Conservation (phyloP, 2,329 filamentous ascomycete species). For the Aspergillus hiratsukae region DNA sequence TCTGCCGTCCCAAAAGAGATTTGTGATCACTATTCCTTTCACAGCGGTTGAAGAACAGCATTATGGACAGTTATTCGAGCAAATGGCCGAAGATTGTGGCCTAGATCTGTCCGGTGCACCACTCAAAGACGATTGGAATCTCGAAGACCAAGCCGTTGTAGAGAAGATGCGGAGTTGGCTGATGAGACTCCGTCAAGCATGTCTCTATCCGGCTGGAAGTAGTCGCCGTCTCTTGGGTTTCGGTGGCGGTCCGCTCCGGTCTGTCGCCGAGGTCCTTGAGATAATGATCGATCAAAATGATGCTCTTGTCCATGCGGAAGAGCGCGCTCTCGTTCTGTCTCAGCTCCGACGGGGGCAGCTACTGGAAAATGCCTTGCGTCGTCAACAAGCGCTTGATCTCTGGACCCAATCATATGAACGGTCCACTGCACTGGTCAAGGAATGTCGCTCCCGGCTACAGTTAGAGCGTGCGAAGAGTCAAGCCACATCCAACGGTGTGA, state of each 20-base stretch:
- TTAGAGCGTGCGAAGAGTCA: slow-evolving; percentile 37
- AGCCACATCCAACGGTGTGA: slow-evolving; percentile 18
- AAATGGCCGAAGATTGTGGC: slow-evolving; percentile 68
- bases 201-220: slow-evolving; percentile 71
- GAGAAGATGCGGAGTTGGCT: slow-evolving; percentile 78
- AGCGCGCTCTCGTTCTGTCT: slow-evolving; percentile 60
- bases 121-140: slow-evolving; percentile 58
- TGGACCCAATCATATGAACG: slow-evolving; percentile 60
- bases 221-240: slow-evolving; percentile 62
- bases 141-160: slow-evolving; percentile 52
- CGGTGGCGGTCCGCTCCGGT: slow-evolving; percentile 65
- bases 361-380: slow-evolving; percentile 67
- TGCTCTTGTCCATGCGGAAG: slow-evolving; percentile 59
- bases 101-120: slow-evolving; percentile 63
- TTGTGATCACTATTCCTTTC: slow-evolving; percentile 85
- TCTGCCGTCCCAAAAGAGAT: slow-evolving; percentile 76
- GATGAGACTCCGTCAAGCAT: slow-evolving; percentile 71
- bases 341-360: slow-evolving; percentile 71
- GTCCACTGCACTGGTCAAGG: slow-evolving; percentile 48
- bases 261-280: slow-evolving; percentile 79
- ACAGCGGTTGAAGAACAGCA: slow-evolving; percentile 87
- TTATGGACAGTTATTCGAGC: slow-evolving; percentile 69
- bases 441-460: slow-evolving; percentile 60
- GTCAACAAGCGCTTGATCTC: slow-evolving; percentile 62
- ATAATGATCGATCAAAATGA: slow-evolving; percentile 89